phyloP scores from a whole-genome alignment of 257 asterid genomes.

The Avicennia marina region DNA sequence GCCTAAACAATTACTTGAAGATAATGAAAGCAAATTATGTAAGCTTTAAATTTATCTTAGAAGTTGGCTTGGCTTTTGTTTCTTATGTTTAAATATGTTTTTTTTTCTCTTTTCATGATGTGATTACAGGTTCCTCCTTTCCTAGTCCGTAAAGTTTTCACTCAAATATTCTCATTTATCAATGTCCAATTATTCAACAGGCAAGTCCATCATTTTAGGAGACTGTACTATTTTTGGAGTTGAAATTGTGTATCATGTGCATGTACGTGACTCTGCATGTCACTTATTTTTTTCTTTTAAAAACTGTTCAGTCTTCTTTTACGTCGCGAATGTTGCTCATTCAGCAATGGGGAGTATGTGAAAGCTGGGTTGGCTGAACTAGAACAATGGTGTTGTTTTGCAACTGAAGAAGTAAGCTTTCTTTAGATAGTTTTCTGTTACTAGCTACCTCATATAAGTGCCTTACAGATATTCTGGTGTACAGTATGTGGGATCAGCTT shows the following conservation, averaged over 20 bases:
- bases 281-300: background rate
- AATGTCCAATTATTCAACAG: constrained; percentile 96
- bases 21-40: constrained; percentile 88
- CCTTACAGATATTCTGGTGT: constrained; percentile 23
- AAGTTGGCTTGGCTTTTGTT: too few species aligned
- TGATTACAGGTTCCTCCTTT: constrained; percentile 73
- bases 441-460: constrained; percentile 16
- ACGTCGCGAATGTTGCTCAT: constrained; percentile 98
- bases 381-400: constrained; percentile 94
- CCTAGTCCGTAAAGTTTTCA: constrained; percentile 72
- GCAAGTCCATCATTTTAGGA: constrained; percentile 26
- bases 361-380: constrained; percentile 92
- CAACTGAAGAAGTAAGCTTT: constrained; percentile 87
- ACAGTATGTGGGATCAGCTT: constrained; percentile 94
- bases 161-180: constrained; percentile 90
- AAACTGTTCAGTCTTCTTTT: constrained; percentile 70
- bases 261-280: too few species aligned
- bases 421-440: constrained; percentile 6
- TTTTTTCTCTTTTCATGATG: constrained; percentile 12
- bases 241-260: too few species aligned
- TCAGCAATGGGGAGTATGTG: constrained; percentile 95
- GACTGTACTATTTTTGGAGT: background rate
- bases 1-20: constrained; percentile 79
- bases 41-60: constrained; percentile 17
- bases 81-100: background rate